Evolutionary conservation across 2,329 filamentous ascomycete species (phyloP), one percentile per base, ranked within the genome.

Genomic region (Lasiodiplodia theobromae): DNA sequence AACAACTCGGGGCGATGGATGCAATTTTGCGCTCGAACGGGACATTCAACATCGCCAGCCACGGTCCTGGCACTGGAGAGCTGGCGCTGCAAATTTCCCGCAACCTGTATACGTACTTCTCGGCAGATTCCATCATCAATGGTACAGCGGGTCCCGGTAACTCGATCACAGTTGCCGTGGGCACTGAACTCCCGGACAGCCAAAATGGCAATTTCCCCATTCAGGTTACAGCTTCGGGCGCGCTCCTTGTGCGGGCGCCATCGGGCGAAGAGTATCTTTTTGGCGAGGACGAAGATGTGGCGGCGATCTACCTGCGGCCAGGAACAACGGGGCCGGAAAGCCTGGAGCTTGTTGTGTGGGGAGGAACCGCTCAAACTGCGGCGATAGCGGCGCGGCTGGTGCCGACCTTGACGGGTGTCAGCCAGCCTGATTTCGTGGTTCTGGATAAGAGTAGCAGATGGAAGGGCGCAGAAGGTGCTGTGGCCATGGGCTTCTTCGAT

Each of bases 101-200:
- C 38, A 88, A 88, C 71, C 77, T 89, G 3, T 81, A 85, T 69
- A 86, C 88, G 72, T 89, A 89, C 72, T 87, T 86, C 74, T 81
- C 78, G 62, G 86, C 86, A 21, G 86, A 88, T 71, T 78, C 83
- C 2, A 71, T 77, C 8, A 81, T 87, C 60, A 64, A 76, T 7
- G 67, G 73, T 14, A 11, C 31, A 1, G 37, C 53, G 64, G 16
- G 18, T 21, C 11, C 51, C 52, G 84, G 85, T 18, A 88, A 87
- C 72, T 68, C 83, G 10, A 82, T 88, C 62, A 79, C 77, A 31
- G 68, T 82, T 44, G 75, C 72, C 3, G 73, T 79, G 4, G 78
- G 77, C 31, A 62, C 68, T 4, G 69, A 73, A 16, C 63, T 77
- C 0, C 73, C 76, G 31, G 37, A 68, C 5, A 57, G 68, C n/a